These are phyloP conservation scores for Trichosporon faecale DNA, from an alignment of 1,284 basidiomycete genomes.

Conservation along the genomic window DNA sequence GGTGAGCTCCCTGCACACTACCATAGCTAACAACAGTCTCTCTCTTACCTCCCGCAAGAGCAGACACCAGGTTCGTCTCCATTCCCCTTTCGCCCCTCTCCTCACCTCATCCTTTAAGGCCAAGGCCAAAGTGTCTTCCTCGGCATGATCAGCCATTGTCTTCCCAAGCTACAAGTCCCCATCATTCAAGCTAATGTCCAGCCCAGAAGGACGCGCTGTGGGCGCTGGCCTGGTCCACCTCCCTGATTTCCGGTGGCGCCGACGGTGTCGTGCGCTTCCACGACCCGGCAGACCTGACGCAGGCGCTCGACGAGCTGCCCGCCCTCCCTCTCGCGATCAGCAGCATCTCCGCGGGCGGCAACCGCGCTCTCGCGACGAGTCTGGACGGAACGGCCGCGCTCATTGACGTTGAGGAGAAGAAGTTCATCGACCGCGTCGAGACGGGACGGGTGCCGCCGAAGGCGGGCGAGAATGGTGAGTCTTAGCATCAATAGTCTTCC, in stretches of 20 bases:
- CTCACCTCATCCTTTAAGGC: too few relatives aligned
- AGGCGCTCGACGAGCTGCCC: constrained; percentile 62
- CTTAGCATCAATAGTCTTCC: not conserved
- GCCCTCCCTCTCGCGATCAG: constrained; percentile 72
- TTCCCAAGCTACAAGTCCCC: not conserved
- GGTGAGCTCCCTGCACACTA: constrained; percentile 1
- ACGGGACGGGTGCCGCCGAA: constrained; percentile 62
- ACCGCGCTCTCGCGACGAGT: constrained; percentile 70
- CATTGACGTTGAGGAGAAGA: constrained; percentile 64
- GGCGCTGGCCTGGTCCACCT: constrained; percentile 38
- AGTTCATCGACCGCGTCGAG: constrained; percentile 63
- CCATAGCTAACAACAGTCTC: constrained; percentile 30
- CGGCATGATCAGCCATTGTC: not conserved
- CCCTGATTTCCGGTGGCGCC: constrained; percentile 38
- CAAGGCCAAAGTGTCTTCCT: too few relatives aligned
- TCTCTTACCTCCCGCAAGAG: constrained; percentile 45
- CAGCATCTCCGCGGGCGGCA: constrained; percentile 64
- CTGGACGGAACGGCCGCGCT: constrained; percentile 73
- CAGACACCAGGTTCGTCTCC: constrained; percentile 34
- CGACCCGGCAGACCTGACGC: constrained; percentile 57
- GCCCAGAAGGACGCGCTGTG: constrained; percentile 43
- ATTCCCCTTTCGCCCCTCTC: not conserved
- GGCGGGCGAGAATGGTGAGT: constrained; percentile 66
- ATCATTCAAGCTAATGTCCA: constrained; percentile 12
- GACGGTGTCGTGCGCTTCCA: constrained; percentile 46